Evolutionary conservation across 768 basidiomycete genomes (phyloP).

Genomic region (Macrolepiota fuliginosa): DNA sequence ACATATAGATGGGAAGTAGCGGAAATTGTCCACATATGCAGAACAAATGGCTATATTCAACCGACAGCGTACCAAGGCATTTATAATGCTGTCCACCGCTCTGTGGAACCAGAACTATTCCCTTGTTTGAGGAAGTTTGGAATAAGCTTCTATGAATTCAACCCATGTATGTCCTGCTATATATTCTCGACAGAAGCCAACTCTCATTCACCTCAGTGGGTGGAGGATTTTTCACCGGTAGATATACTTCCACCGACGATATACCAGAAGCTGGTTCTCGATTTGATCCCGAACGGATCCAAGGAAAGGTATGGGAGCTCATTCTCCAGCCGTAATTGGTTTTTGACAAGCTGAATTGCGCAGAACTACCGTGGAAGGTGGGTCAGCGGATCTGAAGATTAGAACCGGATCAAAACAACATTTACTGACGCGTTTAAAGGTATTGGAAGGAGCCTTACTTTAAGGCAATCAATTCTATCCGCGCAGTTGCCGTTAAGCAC

Average conservation of each 20-base stretch:
- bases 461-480: constrained; percentile 42
- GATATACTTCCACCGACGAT: constrained; percentile 39
- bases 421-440: constrained; percentile 20
- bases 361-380: constrained; percentile 40
- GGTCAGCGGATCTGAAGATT: constrained; percentile 15
- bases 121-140: constrained; percentile 58
- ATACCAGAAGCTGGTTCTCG: constrained; percentile 48
- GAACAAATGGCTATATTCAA: constrained; percentile 47
- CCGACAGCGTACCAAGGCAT: constrained; percentile 56
- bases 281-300: constrained; percentile 46
- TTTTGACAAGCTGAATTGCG: not conserved
- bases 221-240: constrained; percentile 59
- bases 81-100: constrained; percentile 39
- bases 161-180: constrained; percentile 37
- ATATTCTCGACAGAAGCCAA: not conserved
- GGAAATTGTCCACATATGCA: constrained; percentile 57
- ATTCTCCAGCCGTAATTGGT: not conserved
- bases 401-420: not conserved
- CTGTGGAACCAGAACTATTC: constrained; percentile 43
- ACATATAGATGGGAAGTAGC: constrained; percentile 54
- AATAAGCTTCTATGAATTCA: constrained; percentile 55
- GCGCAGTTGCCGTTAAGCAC: constrained; percentile 42
- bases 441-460: constrained; percentile 59
- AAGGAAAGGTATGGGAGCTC: constrained; percentile 40
- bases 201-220: constrained; percentile 37